Percentiles rank a stretch among this genome's conserved stretches.
Conservation (phyloP, 2,329 filamentous ascomycete genomes). For the Ophiocordyceps polyrhachis-furcata region DNA sequence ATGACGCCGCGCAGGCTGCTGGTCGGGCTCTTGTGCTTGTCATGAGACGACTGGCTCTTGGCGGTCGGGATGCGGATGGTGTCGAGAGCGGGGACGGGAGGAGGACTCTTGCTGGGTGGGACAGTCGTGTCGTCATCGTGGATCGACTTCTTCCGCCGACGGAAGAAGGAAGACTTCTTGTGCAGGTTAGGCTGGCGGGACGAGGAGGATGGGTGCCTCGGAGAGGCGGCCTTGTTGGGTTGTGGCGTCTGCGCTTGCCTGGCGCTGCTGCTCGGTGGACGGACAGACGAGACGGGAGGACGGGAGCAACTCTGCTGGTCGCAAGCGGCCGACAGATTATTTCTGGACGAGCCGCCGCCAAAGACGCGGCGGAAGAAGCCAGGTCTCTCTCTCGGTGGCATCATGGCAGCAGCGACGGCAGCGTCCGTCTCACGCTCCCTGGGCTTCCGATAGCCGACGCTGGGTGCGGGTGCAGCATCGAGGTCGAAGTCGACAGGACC, state of each 20-base stretch:
- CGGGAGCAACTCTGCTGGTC: neutral
- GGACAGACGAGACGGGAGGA: neutral
- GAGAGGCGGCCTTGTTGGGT: constrained; percentile 18
- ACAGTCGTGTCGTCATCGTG: constrained; percentile 50
- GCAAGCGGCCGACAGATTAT: constrained; percentile 13
- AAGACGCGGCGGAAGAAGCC: constrained; percentile 94
- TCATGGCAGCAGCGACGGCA: constrained; percentile 19
- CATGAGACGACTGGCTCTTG: constrained; percentile 11
- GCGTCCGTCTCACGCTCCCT: constrained; percentile 33
- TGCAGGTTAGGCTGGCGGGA: constrained; percentile 39
- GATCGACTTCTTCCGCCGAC: constrained; percentile 78
- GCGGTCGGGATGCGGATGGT: constrained; percentile 13
- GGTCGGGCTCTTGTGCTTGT: constrained; percentile 36
- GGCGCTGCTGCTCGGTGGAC: neutral
- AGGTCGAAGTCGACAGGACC: constrained; percentile 15
- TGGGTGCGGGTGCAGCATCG: constrained; percentile 37
- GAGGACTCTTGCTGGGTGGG: constrained; percentile 24
- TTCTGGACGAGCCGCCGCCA: constrained; percentile 44
- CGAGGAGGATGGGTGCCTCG: constrained; percentile 24
- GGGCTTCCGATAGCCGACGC: constrained; percentile 39
- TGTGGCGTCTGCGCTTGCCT: neutral
- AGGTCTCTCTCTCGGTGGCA: constrained; percentile 44
- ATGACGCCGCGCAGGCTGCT: constrained; percentile 75
- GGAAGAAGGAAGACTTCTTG: constrained; percentile 94
- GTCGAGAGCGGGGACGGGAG: constrained; percentile 19